A percentile compares a stretch with the other conserved stretches of the same genome.
phyloP scores from a whole-genome alignment of 192 early-diverging fungal species.

The Chytriomyces confervae region DNA sequence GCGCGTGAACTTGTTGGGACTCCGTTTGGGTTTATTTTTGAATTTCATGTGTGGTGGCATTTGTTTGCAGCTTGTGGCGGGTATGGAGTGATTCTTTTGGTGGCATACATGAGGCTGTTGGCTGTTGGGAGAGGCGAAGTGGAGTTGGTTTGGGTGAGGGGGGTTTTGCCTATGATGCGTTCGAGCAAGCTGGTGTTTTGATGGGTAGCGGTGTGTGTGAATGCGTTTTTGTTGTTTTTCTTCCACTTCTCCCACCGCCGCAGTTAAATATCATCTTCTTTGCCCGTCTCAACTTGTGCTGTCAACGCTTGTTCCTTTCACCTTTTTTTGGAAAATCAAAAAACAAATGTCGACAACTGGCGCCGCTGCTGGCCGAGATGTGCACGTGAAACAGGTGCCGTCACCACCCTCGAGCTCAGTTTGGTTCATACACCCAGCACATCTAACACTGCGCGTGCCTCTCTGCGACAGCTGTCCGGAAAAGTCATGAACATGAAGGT shows the following conservation, averaged over 20 bases:
- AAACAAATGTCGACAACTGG: neutral
- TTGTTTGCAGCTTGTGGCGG: slow-evolving; percentile 15
- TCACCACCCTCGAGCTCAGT: neutral
- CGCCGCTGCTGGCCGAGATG: slow-evolving; percentile 1
- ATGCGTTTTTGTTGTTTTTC: no score
- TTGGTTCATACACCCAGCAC: neutral
- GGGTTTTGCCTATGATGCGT: slow-evolving; percentile 7
- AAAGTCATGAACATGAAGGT: slow-evolving; percentile 15
- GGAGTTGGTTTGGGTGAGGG: slow-evolving; percentile 7
- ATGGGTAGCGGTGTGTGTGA: no score
- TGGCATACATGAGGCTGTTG: slow-evolving; percentile 22
- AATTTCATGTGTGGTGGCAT: slow-evolving; percentile 37
- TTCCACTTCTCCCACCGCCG: no score
- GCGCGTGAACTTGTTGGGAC: neutral
- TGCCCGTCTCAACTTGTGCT: no score
- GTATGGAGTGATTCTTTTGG: slow-evolving; percentile 8
- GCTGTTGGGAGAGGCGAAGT: slow-evolving; percentile 11
- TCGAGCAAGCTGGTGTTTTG: neutral
- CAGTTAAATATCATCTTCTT: no score
- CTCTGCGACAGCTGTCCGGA: neutral
- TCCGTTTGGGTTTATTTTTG: slow-evolving; percentile 27
- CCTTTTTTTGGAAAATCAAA: neutral
- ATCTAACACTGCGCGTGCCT: neutral
- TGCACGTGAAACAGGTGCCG: slow-evolving; percentile 9
- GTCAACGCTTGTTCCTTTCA: no score